These are phyloP conservation scores for Mrakia blollopis DNA, from an alignment of 768 basidiomycete species.

Conservation along the genomic window DNA sequence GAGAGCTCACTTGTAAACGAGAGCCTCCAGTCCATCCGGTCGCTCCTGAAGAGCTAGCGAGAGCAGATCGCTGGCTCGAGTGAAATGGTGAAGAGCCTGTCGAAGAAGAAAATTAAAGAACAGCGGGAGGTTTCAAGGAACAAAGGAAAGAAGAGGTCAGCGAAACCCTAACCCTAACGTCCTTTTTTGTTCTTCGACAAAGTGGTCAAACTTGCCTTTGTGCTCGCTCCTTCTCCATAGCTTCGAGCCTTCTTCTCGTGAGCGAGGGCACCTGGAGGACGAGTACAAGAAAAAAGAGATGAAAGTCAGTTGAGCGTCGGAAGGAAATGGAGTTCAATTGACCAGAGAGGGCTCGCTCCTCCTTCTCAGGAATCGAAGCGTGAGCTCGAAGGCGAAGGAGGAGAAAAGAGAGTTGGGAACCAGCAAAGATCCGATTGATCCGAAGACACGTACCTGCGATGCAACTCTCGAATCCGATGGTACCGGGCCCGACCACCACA, in stretches of 20 bases:
- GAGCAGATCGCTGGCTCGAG: conserved; percentile 41
- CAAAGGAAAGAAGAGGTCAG: neutral
- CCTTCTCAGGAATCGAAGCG: too few relatives aligned
- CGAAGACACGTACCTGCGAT: conserved; percentile 1
- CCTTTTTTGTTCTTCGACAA: neutral
- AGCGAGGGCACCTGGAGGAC: conserved; percentile 21
- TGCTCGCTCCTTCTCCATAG: conserved; percentile 26
- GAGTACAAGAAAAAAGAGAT: neutral
- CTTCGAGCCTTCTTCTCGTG: conserved; percentile 29
- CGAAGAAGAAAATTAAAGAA: neutral
- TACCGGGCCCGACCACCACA: neutral
- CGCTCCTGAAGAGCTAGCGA: conserved; percentile 36
- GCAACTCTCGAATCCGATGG: conserved; percentile 2
- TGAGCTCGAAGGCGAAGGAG: neutral
- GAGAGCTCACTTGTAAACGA: conserved; percentile 39
- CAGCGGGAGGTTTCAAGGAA: neutral
- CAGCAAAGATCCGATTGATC: too few relatives aligned
- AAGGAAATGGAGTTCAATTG: neutral
- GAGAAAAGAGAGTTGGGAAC: neutral
- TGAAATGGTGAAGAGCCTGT: conserved; percentile 42
- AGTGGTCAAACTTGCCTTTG: conserved; percentile 16
- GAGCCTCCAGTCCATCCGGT: conserved; percentile 36
- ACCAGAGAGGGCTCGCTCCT: neutral
- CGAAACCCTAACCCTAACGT: neutral
- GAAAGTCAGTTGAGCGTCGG: neutral